A percentile compares a stretch with the other conserved stretches of the same genome.
phyloP scores from a whole-genome alignment of 176 grass and related monocot species.

The Urochloa ruziziensis region DNA sequence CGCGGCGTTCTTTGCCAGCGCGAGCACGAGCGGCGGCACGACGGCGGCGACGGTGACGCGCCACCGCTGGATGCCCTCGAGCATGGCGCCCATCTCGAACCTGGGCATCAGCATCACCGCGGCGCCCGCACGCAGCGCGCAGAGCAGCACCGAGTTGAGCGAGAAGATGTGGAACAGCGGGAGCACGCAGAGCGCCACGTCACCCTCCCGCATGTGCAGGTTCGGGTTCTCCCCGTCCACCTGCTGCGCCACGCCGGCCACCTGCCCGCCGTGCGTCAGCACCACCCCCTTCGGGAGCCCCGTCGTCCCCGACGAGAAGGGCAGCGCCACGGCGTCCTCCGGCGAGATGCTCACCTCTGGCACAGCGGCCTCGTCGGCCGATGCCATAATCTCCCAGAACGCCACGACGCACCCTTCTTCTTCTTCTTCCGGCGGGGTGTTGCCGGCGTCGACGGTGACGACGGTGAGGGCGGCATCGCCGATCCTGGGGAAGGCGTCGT shows the following conservation, averaged over 20 bases:
- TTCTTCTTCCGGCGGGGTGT: no score
- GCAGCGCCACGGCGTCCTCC: slow-evolving; percentile 77
- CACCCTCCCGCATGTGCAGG: slow-evolving; percentile 57
- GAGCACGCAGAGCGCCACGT: slow-evolving; percentile 87
- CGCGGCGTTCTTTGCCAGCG: slow-evolving; percentile 66
- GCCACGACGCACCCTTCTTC: slow-evolving; percentile 54
- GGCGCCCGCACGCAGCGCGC: slow-evolving; percentile 61
- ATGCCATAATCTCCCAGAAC: slow-evolving; percentile 50
- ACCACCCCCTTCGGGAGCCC: slow-evolving; percentile 95
- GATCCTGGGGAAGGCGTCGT: slow-evolving; percentile 45
- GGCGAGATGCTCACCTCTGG: slow-evolving; percentile 49
- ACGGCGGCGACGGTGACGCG: slow-evolving; percentile 66
- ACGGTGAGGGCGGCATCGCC: neutral
- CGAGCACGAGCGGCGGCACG: slow-evolving; percentile 86
- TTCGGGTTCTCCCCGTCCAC: slow-evolving; percentile 97
- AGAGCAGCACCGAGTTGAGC: slow-evolving; percentile 81
- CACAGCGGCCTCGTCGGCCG: slow-evolving; percentile 17
- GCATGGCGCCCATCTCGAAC: slow-evolving; percentile 75
- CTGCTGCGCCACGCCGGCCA: slow-evolving; percentile 80
- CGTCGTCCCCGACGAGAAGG: slow-evolving; percentile 90
- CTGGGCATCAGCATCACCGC: slow-evolving; percentile 73
- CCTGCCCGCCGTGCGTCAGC: slow-evolving; percentile 71
- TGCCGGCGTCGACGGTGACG: slow-evolving; percentile 42
- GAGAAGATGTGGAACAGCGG: slow-evolving; percentile 98
- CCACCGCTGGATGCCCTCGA: slow-evolving; percentile 70